Percentiles rank a stretch among this genome's conserved stretches.
These are phyloP conservation scores for Talaromyces sp. DNA, from an alignment of 2,329 filamentous ascomycete species.

Conservation along the genomic window DNA sequence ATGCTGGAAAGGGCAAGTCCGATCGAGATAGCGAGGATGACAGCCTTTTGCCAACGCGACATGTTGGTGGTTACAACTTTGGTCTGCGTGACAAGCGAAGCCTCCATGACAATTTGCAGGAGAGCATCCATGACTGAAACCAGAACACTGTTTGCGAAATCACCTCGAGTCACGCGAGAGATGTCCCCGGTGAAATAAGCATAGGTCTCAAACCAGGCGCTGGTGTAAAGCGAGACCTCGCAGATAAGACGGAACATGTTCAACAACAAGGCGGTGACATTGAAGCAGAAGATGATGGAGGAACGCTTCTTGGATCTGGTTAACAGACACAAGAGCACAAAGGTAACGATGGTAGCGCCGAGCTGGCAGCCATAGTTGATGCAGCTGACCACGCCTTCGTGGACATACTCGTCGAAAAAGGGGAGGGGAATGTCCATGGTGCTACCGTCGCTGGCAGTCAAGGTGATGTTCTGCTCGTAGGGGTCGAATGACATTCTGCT, in stretches of 20 bases:
- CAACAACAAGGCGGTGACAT: conserved; percentile 59
- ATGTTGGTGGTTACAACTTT: conserved; percentile 60
- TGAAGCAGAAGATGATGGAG: conserved; percentile 65
- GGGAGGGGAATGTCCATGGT: conserved; percentile 43
- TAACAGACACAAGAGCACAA: conserved; percentile 65
- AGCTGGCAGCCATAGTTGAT: conserved; percentile 71
- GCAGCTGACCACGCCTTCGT: conserved; percentile 49
- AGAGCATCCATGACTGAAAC: conserved; percentile 53
- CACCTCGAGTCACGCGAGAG: conserved; percentile 46
- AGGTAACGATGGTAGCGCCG: conserved; percentile 64
- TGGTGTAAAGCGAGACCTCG: conserved; percentile 56
- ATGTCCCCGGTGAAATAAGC: conserved; percentile 57
- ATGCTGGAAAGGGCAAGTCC: conserved; percentile 53
- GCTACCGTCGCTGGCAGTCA: conserved; percentile 48
- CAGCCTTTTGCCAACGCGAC: conserved; percentile 41
- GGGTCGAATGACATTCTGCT: conserved; percentile 47
- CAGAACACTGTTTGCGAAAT: conserved; percentile 50
- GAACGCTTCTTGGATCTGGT: conserved; percentile 65
- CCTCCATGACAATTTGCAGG: conserved; percentile 56
- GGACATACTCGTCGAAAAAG: conserved; percentile 47
- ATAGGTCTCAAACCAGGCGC: conserved; percentile 63
- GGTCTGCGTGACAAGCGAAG: conserved; percentile 63
- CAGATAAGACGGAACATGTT: conserved; percentile 56
- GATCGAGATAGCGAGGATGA: conserved; percentile 50
- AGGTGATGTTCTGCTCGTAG: conserved; percentile 52